A percentile compares a stretch with the other conserved stretches of the same genome.
Conservation (phyloP, 2,329 filamentous ascomycete genomes). For the Colletotrichum echinochloae region DNA sequence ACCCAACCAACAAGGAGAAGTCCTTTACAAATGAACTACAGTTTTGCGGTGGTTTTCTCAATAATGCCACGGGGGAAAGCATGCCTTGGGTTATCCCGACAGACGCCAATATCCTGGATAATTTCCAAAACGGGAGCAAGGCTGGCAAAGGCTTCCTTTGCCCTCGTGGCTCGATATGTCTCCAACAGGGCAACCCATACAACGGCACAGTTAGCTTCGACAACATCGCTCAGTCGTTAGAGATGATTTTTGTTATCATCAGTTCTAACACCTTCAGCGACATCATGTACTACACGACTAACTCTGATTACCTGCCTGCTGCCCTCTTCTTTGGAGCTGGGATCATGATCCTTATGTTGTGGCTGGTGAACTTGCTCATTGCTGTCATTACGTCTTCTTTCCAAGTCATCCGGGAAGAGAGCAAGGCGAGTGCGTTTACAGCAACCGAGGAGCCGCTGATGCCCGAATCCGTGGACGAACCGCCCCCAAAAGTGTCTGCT, state of each 20-base stretch:
- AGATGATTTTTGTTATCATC: constrained; percentile 98
- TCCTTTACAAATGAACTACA: constrained; percentile 75
- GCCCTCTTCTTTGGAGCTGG: constrained; percentile 80
- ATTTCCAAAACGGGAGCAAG: constrained; percentile 63
- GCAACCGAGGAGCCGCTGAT: constrained; percentile 69
- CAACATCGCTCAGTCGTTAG: constrained; percentile 90
- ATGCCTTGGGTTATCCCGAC: constrained; percentile 74
- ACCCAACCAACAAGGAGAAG: constrained; percentile 65
- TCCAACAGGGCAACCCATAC: constrained; percentile 83
- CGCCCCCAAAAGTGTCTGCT: constrained; percentile 51
- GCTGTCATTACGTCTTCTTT: constrained; percentile 99
- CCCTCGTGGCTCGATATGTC: constrained; percentile 83
- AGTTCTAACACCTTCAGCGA: constrained; percentile 97
- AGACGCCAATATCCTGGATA: constrained; percentile 47
- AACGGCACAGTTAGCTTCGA: constrained; percentile 93
- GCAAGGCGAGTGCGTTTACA: constrained; percentile 92
- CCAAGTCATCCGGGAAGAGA: constrained; percentile 97
- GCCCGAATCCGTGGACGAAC: constrained; percentile 35
- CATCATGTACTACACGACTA: constrained; percentile 91
- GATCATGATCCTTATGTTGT: constrained; percentile 93
- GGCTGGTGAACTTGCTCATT: constrained; percentile 94
- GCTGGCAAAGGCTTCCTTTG: constrained; percentile 88
- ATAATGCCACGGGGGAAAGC: constrained; percentile 65
- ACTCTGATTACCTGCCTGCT: constrained; percentile 89
- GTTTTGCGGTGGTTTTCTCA: constrained; percentile 88